Base-by-base conservation (phyloP, 768 basidiomycete species). In the Agrocybe pediades region DNA sequence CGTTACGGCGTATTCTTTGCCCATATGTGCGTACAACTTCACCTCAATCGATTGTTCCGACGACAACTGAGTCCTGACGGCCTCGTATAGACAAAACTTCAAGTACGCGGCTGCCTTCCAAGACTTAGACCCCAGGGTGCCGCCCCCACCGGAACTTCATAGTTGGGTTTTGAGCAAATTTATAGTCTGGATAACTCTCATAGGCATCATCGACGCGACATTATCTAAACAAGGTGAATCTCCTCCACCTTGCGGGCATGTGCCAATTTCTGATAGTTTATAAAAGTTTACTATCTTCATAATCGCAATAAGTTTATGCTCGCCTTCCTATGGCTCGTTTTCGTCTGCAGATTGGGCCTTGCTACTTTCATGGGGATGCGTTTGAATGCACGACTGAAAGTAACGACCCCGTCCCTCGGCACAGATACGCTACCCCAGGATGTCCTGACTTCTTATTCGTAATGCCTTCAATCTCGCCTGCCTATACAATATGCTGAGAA, bases 1-100 rank as follows among this genome's bases (percentile, higher is more conserved):
- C 50, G 55, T 2, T 56, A 56, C 52, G 47, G 40, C 24, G 42
- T 52, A 42, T 49, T 53, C 23, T 9, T 52, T 21, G 20, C 52
- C 17, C 41, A 56, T 36, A 36, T 46, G 50, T 49, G 20, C 29
- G 50, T 55, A 23, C n/a, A 5, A 8, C 11, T 29, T 26, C 5
- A 40, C 30, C 39, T 16, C n/a, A 21, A 26, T 20, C 1, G 21
- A 1, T 36, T 49, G n/a, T 23, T 2, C 17, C 21, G 13, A 9
- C 21, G 13, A 9, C 24, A 9, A 36, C 25, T 24, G 9, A 23
- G 25, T 41, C n/a, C 20, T 40, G 20, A 23, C 8, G 6, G 11
- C 21, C 9, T 16, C 17, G 15, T 24, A 21, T 24, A 52, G 51
- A 15, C 51, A 52, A 29, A 17, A 45, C 23, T 52, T 36, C n/a